A percentile compares a stretch with the other conserved stretches of the same genome.
Evolutionary conservation across 2,329 filamentous ascomycete species (phyloP).

Genomic region (Scolecobasidium constrictum): DNA sequence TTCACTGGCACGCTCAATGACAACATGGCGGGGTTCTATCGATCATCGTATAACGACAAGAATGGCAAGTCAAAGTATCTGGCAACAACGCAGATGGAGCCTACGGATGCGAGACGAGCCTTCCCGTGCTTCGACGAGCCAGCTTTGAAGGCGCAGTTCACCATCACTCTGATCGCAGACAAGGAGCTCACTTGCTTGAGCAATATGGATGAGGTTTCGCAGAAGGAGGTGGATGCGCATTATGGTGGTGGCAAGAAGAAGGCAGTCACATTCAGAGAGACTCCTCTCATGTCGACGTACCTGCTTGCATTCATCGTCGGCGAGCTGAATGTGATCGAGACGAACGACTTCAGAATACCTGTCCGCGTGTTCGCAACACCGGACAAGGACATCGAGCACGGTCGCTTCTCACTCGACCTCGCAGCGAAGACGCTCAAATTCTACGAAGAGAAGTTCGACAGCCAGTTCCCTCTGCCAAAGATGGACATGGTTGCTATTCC

Average conservation of each 20-base stretch:
- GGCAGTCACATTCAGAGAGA: conserved; percentile 83
- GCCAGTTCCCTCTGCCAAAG: conserved; percentile 77
- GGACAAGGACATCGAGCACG: conserved; percentile 76
- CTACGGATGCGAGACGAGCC: conserved; percentile 82
- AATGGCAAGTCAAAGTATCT: conserved; percentile 73
- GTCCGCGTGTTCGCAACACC: conserved; percentile 90
- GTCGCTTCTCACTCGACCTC: conserved; percentile 79
- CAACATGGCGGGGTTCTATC: conserved; percentile 96
- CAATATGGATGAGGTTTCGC: conserved; percentile 88
- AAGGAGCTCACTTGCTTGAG: conserved; percentile 84
- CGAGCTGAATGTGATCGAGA: conserved; percentile 89
- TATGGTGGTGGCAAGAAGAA: conserved; percentile 58
- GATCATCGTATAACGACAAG: conserved; percentile 78
- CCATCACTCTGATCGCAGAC: conserved; percentile 81
- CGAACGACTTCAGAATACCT: conserved; percentile 79
- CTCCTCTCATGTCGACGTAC: conserved; percentile 92
- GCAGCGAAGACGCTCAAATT: conserved; percentile 84
- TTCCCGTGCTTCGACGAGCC: conserved; percentile 98
- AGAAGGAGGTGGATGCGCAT: conserved; percentile 59
- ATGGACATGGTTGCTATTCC: conserved; percentile 97
- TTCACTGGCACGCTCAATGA: conserved; percentile 78
- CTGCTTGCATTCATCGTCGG: conserved; percentile 89
- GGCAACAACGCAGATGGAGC: conserved; percentile 92
- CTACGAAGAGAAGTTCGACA: conserved; percentile 91
- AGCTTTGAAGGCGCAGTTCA: conserved; percentile 84